phyloP scores from a whole-genome alignment of 208 protist genomes.

The Trypanosoma melophagium region DNA sequence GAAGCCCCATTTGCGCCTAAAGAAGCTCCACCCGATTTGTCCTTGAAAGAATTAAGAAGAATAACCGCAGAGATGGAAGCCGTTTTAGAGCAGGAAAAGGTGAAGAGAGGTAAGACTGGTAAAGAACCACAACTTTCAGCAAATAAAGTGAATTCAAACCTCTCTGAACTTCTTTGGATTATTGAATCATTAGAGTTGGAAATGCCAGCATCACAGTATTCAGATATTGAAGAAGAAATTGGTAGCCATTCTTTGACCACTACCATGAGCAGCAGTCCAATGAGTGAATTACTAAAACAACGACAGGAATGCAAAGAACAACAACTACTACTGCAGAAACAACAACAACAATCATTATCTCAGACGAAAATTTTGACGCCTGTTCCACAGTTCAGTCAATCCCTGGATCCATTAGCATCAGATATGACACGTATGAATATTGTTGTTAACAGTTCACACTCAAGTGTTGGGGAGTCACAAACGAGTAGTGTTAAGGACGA shows the following conservation, averaged over 20 bases:
- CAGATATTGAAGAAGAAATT: conserved; percentile 5
- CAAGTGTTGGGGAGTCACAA: background rate
- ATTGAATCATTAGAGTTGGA: conserved; percentile 25
- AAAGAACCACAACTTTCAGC: background rate
- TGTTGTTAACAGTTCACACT: background rate
- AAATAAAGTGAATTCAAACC: conserved; percentile 14
- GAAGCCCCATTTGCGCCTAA: background rate
- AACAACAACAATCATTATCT: too few species aligned
- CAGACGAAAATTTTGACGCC: too few species aligned
- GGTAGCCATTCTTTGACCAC: background rate
- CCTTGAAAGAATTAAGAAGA: conserved; percentile 15
- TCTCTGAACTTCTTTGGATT: conserved; percentile 28
- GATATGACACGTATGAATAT: too few species aligned
- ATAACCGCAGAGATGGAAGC: conserved; percentile 11
- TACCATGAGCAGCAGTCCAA: background rate
- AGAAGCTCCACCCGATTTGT: conserved; percentile 21
- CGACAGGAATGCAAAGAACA: background rate
- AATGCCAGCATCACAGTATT: background rate
- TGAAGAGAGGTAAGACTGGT: background rate
- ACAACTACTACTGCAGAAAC: background rate
- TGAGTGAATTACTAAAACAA: background rate
- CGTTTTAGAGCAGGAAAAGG: conserved; percentile 6
- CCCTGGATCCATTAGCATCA: too few species aligned
- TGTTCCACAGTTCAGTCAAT: too few species aligned
- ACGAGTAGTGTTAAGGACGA: conserved; percentile 4